Evolutionary conservation across 129 eudicot genomes (phyloP), one percentile per base, ranked within the genome.

Genomic region (Lactuca saligna): DNA sequence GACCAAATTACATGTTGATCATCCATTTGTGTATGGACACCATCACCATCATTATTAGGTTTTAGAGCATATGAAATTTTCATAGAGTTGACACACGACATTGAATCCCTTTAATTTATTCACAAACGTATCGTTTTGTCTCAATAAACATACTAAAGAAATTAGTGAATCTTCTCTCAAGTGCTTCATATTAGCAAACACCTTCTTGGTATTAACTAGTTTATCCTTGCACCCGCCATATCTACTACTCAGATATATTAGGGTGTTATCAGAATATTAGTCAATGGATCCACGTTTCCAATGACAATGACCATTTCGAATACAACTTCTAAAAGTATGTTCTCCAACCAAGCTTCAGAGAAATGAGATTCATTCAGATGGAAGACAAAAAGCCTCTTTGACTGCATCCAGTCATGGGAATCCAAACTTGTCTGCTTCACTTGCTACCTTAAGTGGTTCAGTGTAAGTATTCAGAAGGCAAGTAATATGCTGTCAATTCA

Each of bases 51-150:
- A 25, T 25, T 25, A 25, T 25, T 25, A 25, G 29, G 29, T 25
- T 25, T 25, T 25, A 25, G 29, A 25, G 2, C 29, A 25, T 25
- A 25, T 25, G 29, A 25, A 2, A 25, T 25, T 25, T 25, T 25
- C 29, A 25, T 25, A 0, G 29, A 25, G 29, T 25, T 25, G 29
- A 25, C 29, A 25, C 29, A 25, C 29, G 29, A 93, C 98, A 93
- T 93, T 3, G 98, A 95, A 83, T 89, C 97, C 44, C 96, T 95
- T 78, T 25, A 25, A 25, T 78, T 71, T 84, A 76, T 85, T 89
- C 83, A 93, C 74, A 33, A 89, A 88, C 7, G 98, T 95, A 73
- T 84, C 84, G 53, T 86, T 80, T 64, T 93, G 98, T 61, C 89
- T 97, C 92, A 39, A 39, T 8, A 39, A 39, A 39, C 46, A 39